These are phyloP conservation scores for Fusarium torreyae DNA, from an alignment of 2,329 filamentous ascomycete species.

Conservation along the genomic window DNA sequence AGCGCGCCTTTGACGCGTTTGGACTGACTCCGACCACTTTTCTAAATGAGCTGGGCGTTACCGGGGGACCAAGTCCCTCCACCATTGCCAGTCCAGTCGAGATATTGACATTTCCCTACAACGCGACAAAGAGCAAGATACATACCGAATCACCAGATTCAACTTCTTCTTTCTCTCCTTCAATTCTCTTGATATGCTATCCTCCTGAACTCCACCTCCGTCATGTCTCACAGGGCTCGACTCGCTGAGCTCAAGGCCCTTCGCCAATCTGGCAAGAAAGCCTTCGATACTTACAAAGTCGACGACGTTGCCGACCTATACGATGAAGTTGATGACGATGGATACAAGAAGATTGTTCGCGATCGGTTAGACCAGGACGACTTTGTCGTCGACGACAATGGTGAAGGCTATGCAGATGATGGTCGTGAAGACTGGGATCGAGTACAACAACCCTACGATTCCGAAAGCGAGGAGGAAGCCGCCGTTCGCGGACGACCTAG, in stretches of 20 bases:
- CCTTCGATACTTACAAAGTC: conserved; percentile 88
- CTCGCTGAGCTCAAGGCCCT: conserved; percentile 87
- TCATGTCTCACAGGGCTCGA: conserved; percentile 64
- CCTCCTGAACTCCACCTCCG: conserved; percentile 38
- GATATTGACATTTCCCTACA: conserved; percentile 21
- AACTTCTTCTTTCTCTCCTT: neutral
- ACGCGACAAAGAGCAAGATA: conserved; percentile 8
- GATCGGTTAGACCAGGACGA: conserved; percentile 92
- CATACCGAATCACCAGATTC: neutral
- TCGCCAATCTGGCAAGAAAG: conserved; percentile 91
- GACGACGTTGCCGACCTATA: conserved; percentile 89
- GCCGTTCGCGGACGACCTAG: conserved; percentile 63
- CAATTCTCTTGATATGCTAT: conserved; percentile 41
- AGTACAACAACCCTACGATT: conserved; percentile 75
- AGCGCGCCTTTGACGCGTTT: conserved; percentile 40
- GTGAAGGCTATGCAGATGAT: conserved; percentile 96
- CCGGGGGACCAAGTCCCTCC: conserved; percentile 38
- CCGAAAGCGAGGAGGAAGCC: conserved; percentile 75
- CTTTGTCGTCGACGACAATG: conserved; percentile 98
- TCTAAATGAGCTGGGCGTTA: conserved; percentile 41
- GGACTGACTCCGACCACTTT: conserved; percentile 42
- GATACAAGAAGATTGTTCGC: conserved; percentile 96
- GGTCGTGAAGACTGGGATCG: conserved; percentile 95
- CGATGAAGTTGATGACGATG: conserved; percentile 96
- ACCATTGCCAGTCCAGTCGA: conserved; percentile 20